Evolutionary conservation across 352 stramenopile species (phyloP).

Genomic region (Peronospora farinosa): DNA sequence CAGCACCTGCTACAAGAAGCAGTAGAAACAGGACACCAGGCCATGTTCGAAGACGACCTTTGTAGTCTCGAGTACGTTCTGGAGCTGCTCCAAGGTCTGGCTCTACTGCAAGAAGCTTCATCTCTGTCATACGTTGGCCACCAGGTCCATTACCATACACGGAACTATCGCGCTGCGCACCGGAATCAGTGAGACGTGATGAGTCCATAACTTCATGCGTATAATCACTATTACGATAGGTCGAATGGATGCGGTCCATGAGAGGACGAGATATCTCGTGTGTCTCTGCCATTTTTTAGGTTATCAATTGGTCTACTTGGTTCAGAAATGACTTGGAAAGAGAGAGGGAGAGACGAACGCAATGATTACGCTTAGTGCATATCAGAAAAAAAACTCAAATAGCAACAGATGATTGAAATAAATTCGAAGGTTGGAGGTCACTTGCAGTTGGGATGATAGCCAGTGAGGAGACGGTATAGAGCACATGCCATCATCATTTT

Average conservation of each 20-base stretch:
- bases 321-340: too few species aligned
- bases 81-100: conserved; percentile 28
- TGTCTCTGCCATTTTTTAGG: too few species aligned
- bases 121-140: conserved; percentile 46
- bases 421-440: too few species aligned
- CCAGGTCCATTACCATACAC: conserved; percentile 19
- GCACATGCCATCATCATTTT: too few species aligned
- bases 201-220: conserved; percentile 6
- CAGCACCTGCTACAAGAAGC: conserved; percentile 31
- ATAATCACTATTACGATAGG: conserved; percentile 43
- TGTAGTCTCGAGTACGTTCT: conserved; percentile 58
- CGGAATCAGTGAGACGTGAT: conserved; percentile 32
- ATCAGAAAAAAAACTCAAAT: too few species aligned
- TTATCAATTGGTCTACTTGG: too few species aligned
- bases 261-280: too few species aligned
- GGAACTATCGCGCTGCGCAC: conserved; percentile 17
- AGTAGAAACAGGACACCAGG: conserved; percentile 40
- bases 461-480: too few species aligned
- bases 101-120: conserved; percentile 52
- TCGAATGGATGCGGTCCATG: neutral
- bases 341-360: too few species aligned
- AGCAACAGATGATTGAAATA: too few species aligned
- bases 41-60: conserved; percentile 29
- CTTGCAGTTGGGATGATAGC: too few species aligned
- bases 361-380: too few species aligned